phyloP scores from a whole-genome alignment of 441 rosid species.

The Isatis lusitanica region DNA sequence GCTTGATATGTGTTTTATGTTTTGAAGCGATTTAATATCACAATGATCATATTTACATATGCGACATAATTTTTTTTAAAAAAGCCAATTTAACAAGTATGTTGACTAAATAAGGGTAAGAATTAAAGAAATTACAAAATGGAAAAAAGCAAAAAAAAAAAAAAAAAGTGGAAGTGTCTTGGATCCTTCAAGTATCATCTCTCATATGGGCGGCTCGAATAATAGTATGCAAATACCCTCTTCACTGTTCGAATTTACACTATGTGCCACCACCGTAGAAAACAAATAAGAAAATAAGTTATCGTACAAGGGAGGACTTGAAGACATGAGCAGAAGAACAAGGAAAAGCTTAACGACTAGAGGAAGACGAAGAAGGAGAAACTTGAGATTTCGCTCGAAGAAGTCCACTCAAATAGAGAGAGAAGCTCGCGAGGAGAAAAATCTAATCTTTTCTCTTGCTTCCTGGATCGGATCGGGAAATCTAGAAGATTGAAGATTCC shows the following conservation, averaged over 20 bases:
- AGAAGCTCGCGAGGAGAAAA: background rate
- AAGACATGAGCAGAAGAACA: conserved; percentile 9
- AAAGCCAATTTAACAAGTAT: background rate
- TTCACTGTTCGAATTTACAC: conserved; percentile 43
- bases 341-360: conserved; percentile 18
- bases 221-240: conserved; percentile 34
- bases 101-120: background rate
- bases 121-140: background rate
- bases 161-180: conserved; percentile 40
- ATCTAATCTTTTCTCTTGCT: background rate
- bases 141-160: background rate
- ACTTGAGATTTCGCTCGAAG: conserved; percentile 3
- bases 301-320: conserved; percentile 37
- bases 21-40: background rate
- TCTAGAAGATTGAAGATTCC: conserved; percentile 29
- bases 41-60: background rate
- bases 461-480: conserved; percentile 21
- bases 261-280: conserved; percentile 45
- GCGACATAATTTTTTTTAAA: background rate
- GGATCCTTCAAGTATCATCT: conserved; percentile 59
- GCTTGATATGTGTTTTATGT: background rate
- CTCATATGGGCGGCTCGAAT: conserved; percentile 42
- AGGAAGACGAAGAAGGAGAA: conserved; percentile 25
- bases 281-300: conserved; percentile 27
- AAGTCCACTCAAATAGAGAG: background rate